phyloP scores from a whole-genome alignment of 2,329 filamentous ascomycete species.

The Waltergamsia citrina region DNA sequence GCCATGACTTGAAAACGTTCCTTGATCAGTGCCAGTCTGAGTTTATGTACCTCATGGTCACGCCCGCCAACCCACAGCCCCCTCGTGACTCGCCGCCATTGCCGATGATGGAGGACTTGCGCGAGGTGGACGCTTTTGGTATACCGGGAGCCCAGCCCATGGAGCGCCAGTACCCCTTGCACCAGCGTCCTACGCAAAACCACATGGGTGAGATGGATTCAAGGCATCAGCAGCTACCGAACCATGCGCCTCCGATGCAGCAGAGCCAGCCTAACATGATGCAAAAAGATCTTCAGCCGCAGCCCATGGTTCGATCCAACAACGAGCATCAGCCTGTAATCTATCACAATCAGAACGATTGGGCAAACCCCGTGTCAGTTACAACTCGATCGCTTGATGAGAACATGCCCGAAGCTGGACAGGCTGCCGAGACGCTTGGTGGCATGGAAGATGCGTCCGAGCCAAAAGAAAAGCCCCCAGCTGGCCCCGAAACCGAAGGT shows the following conservation, averaged over 20 bases:
- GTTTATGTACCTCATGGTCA: constrained; percentile 60
- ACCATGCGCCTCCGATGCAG: constrained; percentile 49
- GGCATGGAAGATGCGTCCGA: constrained; percentile 30
- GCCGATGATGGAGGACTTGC: constrained; percentile 49
- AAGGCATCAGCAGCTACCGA: constrained; percentile 44
- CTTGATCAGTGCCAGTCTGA: constrained; percentile 57
- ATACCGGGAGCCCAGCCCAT: constrained; percentile 31
- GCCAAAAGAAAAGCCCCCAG: constrained; percentile 33
- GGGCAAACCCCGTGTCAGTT: constrained; percentile 20
- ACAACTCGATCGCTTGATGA: constrained; percentile 25
- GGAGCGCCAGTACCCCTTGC: constrained; percentile 28
- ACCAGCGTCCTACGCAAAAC: constrained; percentile 40
- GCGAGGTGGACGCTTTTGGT: constrained; percentile 42
- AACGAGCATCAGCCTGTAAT: constrained; percentile 35
- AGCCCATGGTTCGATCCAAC: constrained; percentile 43
- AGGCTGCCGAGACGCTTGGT: constrained; percentile 26
- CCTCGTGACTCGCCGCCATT: constrained; percentile 53
- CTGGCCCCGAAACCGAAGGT: constrained; percentile 53
- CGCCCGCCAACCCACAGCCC: constrained; percentile 54
- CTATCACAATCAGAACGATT: constrained; percentile 26
- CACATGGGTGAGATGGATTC: constrained; percentile 43
- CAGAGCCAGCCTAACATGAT: constrained; percentile 17
- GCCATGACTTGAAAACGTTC: constrained; percentile 48
- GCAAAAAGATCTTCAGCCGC: constrained; percentile 30
- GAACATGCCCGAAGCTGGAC: constrained; percentile 19